phyloP scores from a whole-genome alignment of 2,329 filamentous ascomycete genomes.

The Cladophialophora psammophila region DNA sequence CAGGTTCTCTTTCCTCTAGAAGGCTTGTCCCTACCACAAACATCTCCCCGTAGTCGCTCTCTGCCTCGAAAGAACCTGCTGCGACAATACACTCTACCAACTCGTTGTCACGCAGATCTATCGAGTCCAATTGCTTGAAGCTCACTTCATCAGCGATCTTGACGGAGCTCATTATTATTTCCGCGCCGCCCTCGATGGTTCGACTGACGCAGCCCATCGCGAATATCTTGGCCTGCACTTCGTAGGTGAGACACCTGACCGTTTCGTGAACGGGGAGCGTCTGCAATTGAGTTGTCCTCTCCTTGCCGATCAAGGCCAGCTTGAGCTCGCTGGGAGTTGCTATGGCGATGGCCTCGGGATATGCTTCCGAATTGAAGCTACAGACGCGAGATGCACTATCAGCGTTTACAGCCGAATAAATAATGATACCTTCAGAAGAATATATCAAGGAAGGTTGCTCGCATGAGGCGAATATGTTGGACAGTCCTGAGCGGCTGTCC shows the following conservation, averaged over 20 bases:
- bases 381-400: constrained; percentile 84
- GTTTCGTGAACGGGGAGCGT: constrained; percentile 80
- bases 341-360: constrained; percentile 79
- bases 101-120: constrained; percentile 71
- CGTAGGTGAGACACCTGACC: constrained; percentile 86
- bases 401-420: constrained; percentile 92
- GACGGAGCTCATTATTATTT: constrained; percentile 80
- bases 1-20: constrained; percentile 65
- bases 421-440: constrained; percentile 81
- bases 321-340: constrained; percentile 79
- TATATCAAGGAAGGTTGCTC: constrained; percentile 96
- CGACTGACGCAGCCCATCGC: constrained; percentile 85
- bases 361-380: constrained; percentile 81
- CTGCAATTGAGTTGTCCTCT: constrained; percentile 87
- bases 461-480: constrained; percentile 89
- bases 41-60: constrained; percentile 65
- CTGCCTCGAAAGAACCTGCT: constrained; percentile 64
- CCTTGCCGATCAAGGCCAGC: constrained; percentile 80
- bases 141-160: constrained; percentile 89
- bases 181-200: constrained; percentile 72
- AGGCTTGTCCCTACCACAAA: constrained; percentile 93
- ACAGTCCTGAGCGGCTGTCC: constrained; percentile 62
- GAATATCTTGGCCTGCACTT: constrained; percentile 77
- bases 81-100: constrained; percentile 85
- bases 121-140: constrained; percentile 79